Conservation (phyloP, 2,329 filamentous ascomycete species). For the Alternaria alternata region DNA sequence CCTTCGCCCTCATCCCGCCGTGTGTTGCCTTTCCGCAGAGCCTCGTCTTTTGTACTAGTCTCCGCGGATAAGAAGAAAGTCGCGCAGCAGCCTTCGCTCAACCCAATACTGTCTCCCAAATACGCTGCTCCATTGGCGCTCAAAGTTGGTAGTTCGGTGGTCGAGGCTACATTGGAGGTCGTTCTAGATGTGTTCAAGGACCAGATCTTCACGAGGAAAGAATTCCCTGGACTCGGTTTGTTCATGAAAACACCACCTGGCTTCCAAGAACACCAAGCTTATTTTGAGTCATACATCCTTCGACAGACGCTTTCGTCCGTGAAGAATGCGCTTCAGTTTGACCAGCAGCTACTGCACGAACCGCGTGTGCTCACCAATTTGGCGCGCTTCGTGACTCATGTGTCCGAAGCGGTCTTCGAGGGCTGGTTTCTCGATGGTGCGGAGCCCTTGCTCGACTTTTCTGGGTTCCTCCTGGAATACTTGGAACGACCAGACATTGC, state of each 20-base stretch:
- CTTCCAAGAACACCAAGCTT: conserved; percentile 92
- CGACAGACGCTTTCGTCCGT: conserved; percentile 77
- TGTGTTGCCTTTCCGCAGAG: conserved; percentile 74
- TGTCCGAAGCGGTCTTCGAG: conserved; percentile 91
- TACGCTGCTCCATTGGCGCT: conserved; percentile 57
- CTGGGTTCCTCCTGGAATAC: conserved; percentile 85
- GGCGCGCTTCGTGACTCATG: conserved; percentile 78
- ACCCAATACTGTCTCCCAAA: conserved; percentile 67
- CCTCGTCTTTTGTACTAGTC: conserved; percentile 90
- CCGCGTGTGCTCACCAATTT: conserved; percentile 87
- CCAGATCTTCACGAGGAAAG: conserved; percentile 84
- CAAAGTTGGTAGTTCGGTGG: conserved; percentile 71
- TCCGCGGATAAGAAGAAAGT: conserved; percentile 69
- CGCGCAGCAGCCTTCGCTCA: conserved; percentile 69
- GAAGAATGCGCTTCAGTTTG: conserved; percentile 72
- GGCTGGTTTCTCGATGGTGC: conserved; percentile 95
- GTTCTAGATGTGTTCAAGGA: conserved; percentile 83
- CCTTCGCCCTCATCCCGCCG: conserved; percentile 49
- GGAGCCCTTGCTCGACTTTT: conserved; percentile 83
- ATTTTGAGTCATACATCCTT: conserved; percentile 91
- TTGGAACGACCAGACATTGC: conserved; percentile 85
- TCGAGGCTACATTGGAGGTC: conserved; percentile 80
- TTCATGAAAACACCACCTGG: conserved; percentile 90
- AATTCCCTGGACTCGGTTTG: conserved; percentile 86
- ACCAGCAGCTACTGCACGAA: conserved; percentile 77